Evolutionary conservation across 768 basidiomycete genomes (phyloP), one percentile per base, ranked within the genome.

Genomic region (Crucibulum laeve): DNA sequence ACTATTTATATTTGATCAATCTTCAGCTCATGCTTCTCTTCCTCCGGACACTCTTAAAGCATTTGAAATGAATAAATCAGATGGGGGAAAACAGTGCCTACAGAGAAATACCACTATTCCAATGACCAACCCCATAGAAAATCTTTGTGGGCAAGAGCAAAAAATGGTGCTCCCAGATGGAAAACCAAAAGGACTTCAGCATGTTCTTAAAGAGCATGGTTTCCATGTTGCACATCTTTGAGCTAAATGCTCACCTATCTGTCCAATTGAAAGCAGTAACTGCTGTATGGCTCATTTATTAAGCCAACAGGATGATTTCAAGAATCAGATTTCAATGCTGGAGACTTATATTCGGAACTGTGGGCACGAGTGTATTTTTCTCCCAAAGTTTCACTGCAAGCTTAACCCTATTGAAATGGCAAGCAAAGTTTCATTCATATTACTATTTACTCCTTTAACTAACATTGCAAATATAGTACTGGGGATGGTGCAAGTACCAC

Each of bases 181-280:
- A 0, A 11, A 46, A 21, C 58, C 59, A 13, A 69, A 69, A 37
- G 67, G 67, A 7, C 61, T 69, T 43, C 42, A 59, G 40, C n/a
- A 30, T 11, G 53, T 66, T 13, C 54, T 66, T 5, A 17, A 34
- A 21, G 64, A 65, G 47, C 49, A 46, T 22, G 57, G 62, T 18
- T 62, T 62, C 40, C 34, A 57, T 45, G 48, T 59, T n/a, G 11
- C 30, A 7, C 38, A 47, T 15, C 23, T 64, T 33, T 34, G 46
- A 21, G 58, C 54, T 4, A 61, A 30, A 30, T 30, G 28, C n/a
- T n/a, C 8, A 30, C 28, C 28, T 30, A n/a, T 30, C n/a, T 30
- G 28, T 30, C 10, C 2, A 2, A 30, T 30, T n/a, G 2, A 30
- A n/a, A n/a, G n/a, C n/a, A n/a, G n/a, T n/a, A n/a, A n/a, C n/a